Evolutionary conservation across 129 eudicot species (phyloP), one percentile per base, ranked within the genome.

Genomic region (Tagetes erecta): DNA sequence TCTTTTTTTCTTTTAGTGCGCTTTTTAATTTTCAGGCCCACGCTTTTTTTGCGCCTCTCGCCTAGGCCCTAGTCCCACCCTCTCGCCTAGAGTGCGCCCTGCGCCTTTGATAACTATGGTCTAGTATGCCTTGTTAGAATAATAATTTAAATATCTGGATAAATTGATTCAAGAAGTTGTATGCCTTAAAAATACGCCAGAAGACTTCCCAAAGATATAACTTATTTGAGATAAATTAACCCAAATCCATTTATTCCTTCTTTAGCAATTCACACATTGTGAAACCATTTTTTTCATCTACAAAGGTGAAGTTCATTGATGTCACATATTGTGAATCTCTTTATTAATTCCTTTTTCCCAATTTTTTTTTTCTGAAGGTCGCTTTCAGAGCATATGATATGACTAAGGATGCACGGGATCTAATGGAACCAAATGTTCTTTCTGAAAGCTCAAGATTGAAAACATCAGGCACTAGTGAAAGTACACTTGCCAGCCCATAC

Each of bases 301-400:
- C 14, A 39, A 34, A 55, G 8, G 27, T 9, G 20, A 76, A 76
- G 36, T 64, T 57, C 42, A 6, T 47, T 10, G 13, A 47, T 46
- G 40, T 57, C 31, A n/a, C 3, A 70, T 46, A 64, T 42, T 66
- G 74, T 13, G 51, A 65, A 55, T 33, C 42, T 42, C 53, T 47
- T 70, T 55, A 63, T 37, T 70, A 33, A 69, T 39, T 57, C 12
- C 4, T 5, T 35, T 35, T 47, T 53, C 44, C 67, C 70, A 44
- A 73, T 30, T 13, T 44, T 68, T 51, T 74, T 62, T 75, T 64
- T 44, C 64, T 53, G 39, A 77, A 92, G 96, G 96, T 90, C 68
- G 80, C 85, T 57, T 88, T 87, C 70, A 83, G 97, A 83, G 83
- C 90, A 69, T 80, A 67, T 63, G 94, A 91, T 74, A 91, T 95